These are phyloP conservation scores for Trichoderma lentiforme DNA, from an alignment of 2,329 filamentous ascomycete genomes.

Conservation along the genomic window DNA sequence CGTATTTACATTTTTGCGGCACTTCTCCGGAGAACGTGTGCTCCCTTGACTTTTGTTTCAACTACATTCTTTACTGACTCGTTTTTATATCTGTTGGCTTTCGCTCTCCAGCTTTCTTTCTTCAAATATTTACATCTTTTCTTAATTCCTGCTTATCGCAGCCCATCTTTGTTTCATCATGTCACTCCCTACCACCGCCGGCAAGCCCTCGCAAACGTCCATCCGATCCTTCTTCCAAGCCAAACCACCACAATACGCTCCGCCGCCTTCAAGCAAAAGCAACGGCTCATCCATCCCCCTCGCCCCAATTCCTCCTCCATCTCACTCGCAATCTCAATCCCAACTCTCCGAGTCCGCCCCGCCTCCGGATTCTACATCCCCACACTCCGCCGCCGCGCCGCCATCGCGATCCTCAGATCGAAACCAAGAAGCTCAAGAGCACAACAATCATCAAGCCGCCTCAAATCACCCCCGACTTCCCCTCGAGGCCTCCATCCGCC, in stretches of 20 bases:
- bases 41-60: conserved; percentile 1
- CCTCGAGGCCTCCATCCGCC: conserved; percentile 51
- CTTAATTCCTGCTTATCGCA: neutral
- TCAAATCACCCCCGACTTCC: conserved; percentile 27
- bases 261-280: conserved; percentile 30
- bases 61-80: neutral
- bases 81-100: neutral
- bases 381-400: conserved; percentile 19
- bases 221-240: conserved; percentile 62
- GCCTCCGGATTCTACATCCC: neutral
- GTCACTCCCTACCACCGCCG: conserved; percentile 39
- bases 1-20: neutral
- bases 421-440: conserved; percentile 19
- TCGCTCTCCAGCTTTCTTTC: neutral
- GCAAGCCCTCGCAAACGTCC: conserved; percentile 48
- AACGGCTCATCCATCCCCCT: conserved; percentile 18
- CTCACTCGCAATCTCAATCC: conserved; percentile 12
- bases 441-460: neutral
- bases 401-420: conserved; percentile 31
- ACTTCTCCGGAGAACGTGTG: neutral
- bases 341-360: conserved; percentile 15
- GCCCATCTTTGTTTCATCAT: conserved; percentile 25
- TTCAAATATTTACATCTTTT: neutral
- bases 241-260: conserved; percentile 40
- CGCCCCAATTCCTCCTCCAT: neutral